Base-by-base conservation (phyloP, 2,329 filamentous ascomycete species). In the Ophiostoma australiae region DNA sequence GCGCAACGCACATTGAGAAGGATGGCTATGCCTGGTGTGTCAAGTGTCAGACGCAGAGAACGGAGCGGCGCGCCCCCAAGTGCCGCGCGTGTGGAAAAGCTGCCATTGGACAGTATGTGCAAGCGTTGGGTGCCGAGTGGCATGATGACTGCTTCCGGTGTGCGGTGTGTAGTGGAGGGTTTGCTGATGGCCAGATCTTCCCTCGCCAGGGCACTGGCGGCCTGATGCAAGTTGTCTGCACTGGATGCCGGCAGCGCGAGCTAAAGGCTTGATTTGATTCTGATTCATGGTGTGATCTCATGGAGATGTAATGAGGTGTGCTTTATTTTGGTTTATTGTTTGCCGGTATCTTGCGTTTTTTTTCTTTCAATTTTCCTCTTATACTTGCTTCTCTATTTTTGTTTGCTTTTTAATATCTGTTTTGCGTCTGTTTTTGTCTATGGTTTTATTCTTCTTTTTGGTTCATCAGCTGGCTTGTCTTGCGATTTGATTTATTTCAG, bases 11-110 rank as follows among this genome's bases (percentile, higher is more conserved):
- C 76, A 89, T 99, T 70, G 95, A 99, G 79, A 97, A 97, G 81
- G 94, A 98, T 75, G 94, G 94, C 11, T 98, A 97, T 80, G 95
- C 95, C 5, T 99, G 95, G 94, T 99, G 95, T 80, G 87, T 98
- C 67, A 86, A 86, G 31, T 99, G 95, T 78, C 94, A 98, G 82
- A 96, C 94, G 17, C 92, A 93, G 78, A 89, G 95, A 44, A 97
- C 93, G 15, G 93, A 96, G 80, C 87, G 94, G 35, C 92, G 91
- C 69, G 92, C 91, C 15, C 91, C 93, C 66, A 96, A 97, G 80
- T 99, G 95, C 80, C 87, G 88, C 75, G 92, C 90, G 76, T 99
- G 95, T 81, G 89, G 88, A 76, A 88, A 86, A 76, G 91, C 93
- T 10, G 93, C 98, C 70, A 89, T 95, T 69, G 94, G 97, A 68